Evolutionary conservation across 495 filamentous ascomycete genomes (phyloP), one percentile per base, ranked within the genome.

Genomic region (Aspergillus kassunensis): DNA sequence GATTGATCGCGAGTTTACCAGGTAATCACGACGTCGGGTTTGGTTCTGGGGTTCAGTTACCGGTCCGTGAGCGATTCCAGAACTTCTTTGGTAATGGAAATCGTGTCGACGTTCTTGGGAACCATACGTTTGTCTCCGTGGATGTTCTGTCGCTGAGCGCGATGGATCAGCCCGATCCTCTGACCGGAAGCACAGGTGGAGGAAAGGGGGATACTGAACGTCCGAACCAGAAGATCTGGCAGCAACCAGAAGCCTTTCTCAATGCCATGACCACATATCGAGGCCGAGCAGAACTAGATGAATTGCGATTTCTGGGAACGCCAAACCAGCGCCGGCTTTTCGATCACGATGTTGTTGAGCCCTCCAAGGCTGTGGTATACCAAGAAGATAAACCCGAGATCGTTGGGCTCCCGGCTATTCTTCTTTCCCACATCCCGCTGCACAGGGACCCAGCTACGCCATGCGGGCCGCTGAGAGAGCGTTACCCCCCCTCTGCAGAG

Each of bases 11-110:
- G 2, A 89, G 83, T 56, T 62, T 99, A 18, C 95, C 95, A 1
- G 95, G 93, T 6, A 99, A 99, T 55, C 95, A 99, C 66, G 95
- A 99, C 65, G 71, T 97, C n/a, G 95, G 95, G 1, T 92, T 99
- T 59, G 95, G 88, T 2, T 80, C 79, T 21, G 87, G 90, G 16
- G 85, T 99, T 45, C 87, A 93, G 60, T 58, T 84, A 20, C 70
- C 86, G 0, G 88, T 96, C 11, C 78, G 90, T 44, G 79, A 88
- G 59, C 75, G 95, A 37, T 97, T 96, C 63, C 82, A 88, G 55
- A 79, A 86, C 1, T 96, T 87, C 65, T 97, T 99, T 70, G 95
- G 95, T 11, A 80, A 89, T 42, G 85, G 86, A 10, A 97, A 96
- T 58, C 77, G 88, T 13, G 80, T 97, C 13, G 89, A 96, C 62